phyloP scores from a whole-genome alignment of 176 grass and related monocot genomes.

The Oryza meyeriana region DNA sequence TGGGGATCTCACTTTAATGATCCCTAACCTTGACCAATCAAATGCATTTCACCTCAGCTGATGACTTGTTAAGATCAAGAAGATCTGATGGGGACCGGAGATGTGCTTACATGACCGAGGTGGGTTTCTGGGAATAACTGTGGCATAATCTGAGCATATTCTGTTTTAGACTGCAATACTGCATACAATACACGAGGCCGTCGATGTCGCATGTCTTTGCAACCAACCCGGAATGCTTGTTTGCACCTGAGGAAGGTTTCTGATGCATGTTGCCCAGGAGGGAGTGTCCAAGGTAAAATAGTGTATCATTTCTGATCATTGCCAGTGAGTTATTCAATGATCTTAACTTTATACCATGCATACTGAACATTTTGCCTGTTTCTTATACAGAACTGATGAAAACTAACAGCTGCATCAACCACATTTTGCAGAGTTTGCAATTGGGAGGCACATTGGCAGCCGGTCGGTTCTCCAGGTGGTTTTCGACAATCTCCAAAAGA shows the following conservation, averaged over 20 bases:
- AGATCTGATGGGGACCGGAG: conserved; percentile 19
- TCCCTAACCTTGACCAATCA: conserved; percentile 11
- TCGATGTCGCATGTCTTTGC: conserved; percentile 11
- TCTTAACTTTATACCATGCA: no score
- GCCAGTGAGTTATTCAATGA: background rate
- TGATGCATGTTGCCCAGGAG: conserved; percentile 25
- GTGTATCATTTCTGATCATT: background rate
- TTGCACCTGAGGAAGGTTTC: conserved; percentile 20
- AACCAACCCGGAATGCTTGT: conserved; percentile 27
- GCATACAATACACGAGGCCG: conserved; percentile 10
- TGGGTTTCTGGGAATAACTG: conserved; percentile 22
- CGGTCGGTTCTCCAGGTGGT: background rate
- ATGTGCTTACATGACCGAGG: conserved; percentile 33
- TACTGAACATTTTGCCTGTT: background rate
- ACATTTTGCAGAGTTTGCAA: background rate
- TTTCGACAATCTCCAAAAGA: background rate
- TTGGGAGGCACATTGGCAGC: background rate
- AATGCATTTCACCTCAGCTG: background rate
- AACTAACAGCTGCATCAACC: background rate
- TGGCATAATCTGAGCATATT: conserved; percentile 46
- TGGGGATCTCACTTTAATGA: conserved; percentile 40
- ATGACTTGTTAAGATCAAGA: background rate
- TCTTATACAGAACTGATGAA: background rate
- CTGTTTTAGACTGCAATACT: conserved; percentile 33
- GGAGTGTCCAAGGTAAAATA: background rate